A percentile compares a stretch with the other conserved stretches of the same genome.
These are phyloP conservation scores for Gliomastix tumulicola DNA, from an alignment of 2,329 filamentous ascomycete genomes.

Conservation along the genomic window DNA sequence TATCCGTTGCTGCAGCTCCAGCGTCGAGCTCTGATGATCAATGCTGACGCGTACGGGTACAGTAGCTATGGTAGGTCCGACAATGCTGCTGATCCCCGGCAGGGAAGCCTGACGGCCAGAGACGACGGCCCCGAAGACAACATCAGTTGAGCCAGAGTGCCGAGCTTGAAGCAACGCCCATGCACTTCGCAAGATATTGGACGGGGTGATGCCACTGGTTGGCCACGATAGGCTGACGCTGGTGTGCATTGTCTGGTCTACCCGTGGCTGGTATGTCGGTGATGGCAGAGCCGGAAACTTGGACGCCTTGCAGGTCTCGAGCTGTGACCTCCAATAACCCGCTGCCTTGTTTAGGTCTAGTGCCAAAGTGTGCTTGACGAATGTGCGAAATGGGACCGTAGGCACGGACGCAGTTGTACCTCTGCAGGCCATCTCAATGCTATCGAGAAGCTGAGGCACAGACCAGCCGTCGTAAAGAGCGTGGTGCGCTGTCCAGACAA, in stretches of 20 bases:
- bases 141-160: constrained; percentile 13
- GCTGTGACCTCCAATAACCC: neutral
- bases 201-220: neutral
- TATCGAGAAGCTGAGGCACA: constrained; percentile 12
- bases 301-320: neutral
- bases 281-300: neutral
- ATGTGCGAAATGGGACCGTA: neutral
- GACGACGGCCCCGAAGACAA: constrained; percentile 15
- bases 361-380: neutral
- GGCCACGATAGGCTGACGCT: neutral
- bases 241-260: neutral
- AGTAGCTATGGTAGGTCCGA: constrained; percentile 16
- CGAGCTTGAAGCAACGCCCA: neutral
- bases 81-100: constrained; percentile 12
- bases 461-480: constrained; percentile 18
- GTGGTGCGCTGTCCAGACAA: constrained; percentile 18
- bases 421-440: constrained; percentile 10
- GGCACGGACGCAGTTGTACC: too few relatives aligned
- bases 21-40: constrained; percentile 18
- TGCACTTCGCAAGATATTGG: constrained; percentile 1
- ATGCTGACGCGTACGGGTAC: constrained; percentile 13
- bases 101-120: constrained; percentile 15
- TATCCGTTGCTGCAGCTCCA: constrained; percentile 28
- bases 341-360: neutral
- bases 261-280: neutral